Evolutionary conservation across 257 asterid species (phyloP).

Genomic region (Rauvolfia tetraphylla): DNA sequence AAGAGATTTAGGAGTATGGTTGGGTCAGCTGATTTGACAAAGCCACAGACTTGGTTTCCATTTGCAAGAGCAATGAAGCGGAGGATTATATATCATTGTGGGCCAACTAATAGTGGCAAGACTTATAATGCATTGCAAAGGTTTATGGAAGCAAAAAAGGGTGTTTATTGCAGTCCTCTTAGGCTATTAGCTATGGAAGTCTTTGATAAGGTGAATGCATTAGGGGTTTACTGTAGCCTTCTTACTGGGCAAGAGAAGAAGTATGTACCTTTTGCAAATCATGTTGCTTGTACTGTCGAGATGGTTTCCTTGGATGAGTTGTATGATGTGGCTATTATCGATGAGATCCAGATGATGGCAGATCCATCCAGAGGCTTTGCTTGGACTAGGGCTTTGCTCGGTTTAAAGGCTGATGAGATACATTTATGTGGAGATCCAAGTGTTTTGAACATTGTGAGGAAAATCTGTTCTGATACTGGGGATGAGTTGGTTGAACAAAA

Average conservation of each 20-base stretch:
- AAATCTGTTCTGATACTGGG: slow-evolving; percentile 67
- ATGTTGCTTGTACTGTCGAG: slow-evolving; percentile 95
- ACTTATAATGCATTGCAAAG: slow-evolving; percentile 92
- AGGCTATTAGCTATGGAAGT: slow-evolving; percentile 97
- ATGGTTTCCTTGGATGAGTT: slow-evolving; percentile 76
- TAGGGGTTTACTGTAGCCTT: slow-evolving; percentile 89
- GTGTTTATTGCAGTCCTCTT: slow-evolving; percentile 93
- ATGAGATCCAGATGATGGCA: slow-evolving; percentile 94
- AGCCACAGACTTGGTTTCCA: slow-evolving; percentile 96
- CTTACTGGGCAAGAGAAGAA: slow-evolving; percentile 88
- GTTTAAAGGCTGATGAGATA: slow-evolving; percentile 89
- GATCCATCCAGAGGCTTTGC: slow-evolving; percentile 86
- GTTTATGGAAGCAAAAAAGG: slow-evolving; percentile 91
- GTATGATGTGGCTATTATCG: slow-evolving; percentile 91
- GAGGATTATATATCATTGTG: slow-evolving; percentile 80
- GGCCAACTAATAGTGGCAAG: slow-evolving; percentile 97
- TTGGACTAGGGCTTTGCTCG: slow-evolving; percentile 91
- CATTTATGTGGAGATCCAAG: slow-evolving; percentile 99
- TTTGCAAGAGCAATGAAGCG: slow-evolving; percentile 98
- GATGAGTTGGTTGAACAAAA: slow-evolving; percentile 73
- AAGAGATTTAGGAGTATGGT: slow-evolving; percentile 72
- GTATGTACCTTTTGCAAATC: slow-evolving; percentile 77
- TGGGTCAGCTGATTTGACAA: slow-evolving; percentile 83
- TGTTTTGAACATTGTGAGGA: slow-evolving; percentile 63
- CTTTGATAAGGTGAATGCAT: slow-evolving; percentile 82